These are phyloP conservation scores for Kluyveromyces lactis DNA, from an alignment of 805 yeast species.

Conservation along the genomic window DNA sequence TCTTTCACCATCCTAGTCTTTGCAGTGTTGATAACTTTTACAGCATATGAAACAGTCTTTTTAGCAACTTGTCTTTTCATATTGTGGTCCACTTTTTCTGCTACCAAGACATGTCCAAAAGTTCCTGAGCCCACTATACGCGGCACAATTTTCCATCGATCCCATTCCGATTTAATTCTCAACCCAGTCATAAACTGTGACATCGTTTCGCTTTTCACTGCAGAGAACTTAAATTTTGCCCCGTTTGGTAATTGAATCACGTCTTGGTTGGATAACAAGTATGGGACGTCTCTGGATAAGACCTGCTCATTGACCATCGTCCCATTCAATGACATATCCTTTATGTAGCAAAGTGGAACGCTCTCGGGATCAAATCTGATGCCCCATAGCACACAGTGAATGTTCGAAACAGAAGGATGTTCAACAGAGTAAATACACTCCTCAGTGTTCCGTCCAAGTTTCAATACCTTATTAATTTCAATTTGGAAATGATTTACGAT, in stretches of 20 bases:
- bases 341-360: constrained; percentile 40
- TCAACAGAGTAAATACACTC: constrained; percentile 29
- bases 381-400: constrained; percentile 43
- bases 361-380: constrained; percentile 42
- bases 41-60: constrained; percentile 39
- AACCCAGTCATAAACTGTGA: constrained; percentile 9
- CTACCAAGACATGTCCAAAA: constrained; percentile 42
- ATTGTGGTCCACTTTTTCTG: constrained; percentile 4
- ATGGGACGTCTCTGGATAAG: constrained; percentile 27
- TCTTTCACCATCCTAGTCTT: constrained; percentile 32
- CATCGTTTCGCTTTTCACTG: constrained; percentile 10
- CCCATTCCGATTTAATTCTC: constrained; percentile 17
- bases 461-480: constrained; percentile 28
- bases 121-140: constrained; percentile 46
- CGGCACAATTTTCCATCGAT: constrained; percentile 36
- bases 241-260: constrained; percentile 31
- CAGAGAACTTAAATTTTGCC: constrained; percentile 14
- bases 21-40: constrained; percentile 35
- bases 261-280: constrained; percentile 34
- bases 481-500: constrained; percentile 12
- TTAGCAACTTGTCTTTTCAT: constrained; percentile 18
- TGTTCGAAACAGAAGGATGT: constrained; percentile 35
- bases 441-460: constrained; percentile 36
- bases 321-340: constrained; percentile 47
- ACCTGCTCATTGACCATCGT: constrained; percentile 34